These are phyloP conservation scores for Lycium barbarum DNA, from an alignment of 257 asterid species.

Conservation along the genomic window DNA sequence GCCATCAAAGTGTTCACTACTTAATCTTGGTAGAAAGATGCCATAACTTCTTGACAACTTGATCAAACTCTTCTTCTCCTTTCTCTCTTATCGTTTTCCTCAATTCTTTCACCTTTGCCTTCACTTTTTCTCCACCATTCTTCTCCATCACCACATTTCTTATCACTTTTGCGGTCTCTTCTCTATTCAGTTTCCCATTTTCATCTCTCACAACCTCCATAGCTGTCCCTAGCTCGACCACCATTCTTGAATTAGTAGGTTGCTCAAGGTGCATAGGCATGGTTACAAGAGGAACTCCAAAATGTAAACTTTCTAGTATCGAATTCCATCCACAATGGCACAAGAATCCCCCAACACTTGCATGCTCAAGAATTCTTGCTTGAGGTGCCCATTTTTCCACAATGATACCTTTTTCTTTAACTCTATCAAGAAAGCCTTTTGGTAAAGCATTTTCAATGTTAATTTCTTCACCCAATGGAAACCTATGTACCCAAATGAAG, in stretches of 20 bases:
- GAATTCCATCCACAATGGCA: conserved; percentile 62
- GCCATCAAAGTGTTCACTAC: conserved; percentile 18
- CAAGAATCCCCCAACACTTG: conserved; percentile 47
- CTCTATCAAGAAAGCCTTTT: conserved; percentile 48
- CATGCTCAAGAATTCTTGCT: conserved; percentile 40
- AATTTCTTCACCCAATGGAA: conserved; percentile 34
- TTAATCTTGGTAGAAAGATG: conserved; percentile 40
- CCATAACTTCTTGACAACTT: conserved; percentile 36
- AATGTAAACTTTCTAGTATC: conserved; percentile 39
- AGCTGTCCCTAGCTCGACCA: conserved; percentile 37
- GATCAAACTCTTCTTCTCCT: conserved; percentile 39
- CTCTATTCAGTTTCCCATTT: conserved; percentile 35
- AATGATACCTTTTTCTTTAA: conserved; percentile 42
- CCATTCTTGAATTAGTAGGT: conserved; percentile 38
- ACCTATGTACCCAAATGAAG: conserved; percentile 56
- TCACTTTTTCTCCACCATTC: conserved; percentile 36
- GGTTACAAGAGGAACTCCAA: conserved; percentile 50
- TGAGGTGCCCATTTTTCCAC: conserved; percentile 58
- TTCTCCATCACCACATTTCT: conserved; percentile 33
- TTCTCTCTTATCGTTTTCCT: conserved; percentile 43
- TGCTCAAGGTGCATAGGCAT: conserved; percentile 48
- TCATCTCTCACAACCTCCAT: conserved; percentile 41
- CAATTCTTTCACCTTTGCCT: conserved; percentile 38
- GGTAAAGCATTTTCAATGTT: conserved; percentile 39
- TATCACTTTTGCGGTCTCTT: conserved; percentile 38